phyloP scores from a whole-genome alignment of 805 yeast species.

The Ogataea methanolica region DNA sequence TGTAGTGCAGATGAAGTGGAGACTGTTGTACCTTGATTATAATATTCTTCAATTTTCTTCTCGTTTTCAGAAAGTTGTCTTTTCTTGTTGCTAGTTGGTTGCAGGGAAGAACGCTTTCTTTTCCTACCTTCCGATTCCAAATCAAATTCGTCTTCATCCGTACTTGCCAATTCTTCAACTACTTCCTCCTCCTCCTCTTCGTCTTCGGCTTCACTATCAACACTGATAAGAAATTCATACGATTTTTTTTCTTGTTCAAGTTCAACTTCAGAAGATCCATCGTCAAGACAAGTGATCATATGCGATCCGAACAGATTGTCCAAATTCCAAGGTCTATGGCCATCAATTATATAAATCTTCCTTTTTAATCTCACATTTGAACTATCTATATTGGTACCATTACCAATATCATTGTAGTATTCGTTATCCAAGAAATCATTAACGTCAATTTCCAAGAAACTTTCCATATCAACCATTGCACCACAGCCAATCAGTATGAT shows the following conservation, averaged over 20 bases:
- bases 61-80: slow-evolving; percentile 43
- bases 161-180: slow-evolving; percentile 17
- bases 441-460: slow-evolving; percentile 61
- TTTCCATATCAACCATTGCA: slow-evolving; percentile 80
- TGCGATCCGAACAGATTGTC: slow-evolving; percentile 86
- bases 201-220: slow-evolving; percentile 33
- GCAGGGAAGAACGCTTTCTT: slow-evolving; percentile 19
- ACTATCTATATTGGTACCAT: slow-evolving; percentile 20
- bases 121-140: slow-evolving; percentile 28
- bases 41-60: slow-evolving; percentile 64
- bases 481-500: slow-evolving; percentile 90
- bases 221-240: slow-evolving; percentile 46
- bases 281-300: slow-evolving; percentile 78
- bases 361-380: slow-evolving; percentile 38
- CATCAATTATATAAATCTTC: slow-evolving; percentile 78
- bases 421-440: slow-evolving; percentile 42
- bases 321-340: slow-evolving; percentile 94
- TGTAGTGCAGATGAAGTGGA: slow-evolving; percentile 73
- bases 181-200: slow-evolving; percentile 34
- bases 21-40: slow-evolving; percentile 76
- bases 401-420: slow-evolving; percentile 14
- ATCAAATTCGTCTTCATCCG: slow-evolving; percentile 22
- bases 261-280: slow-evolving; percentile 66
- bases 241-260: slow-evolving; percentile 56
- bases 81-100: slow-evolving; percentile 36